Base-by-base conservation (phyloP, 805 yeast genomes). In the Suhomyces sp. region DNA sequence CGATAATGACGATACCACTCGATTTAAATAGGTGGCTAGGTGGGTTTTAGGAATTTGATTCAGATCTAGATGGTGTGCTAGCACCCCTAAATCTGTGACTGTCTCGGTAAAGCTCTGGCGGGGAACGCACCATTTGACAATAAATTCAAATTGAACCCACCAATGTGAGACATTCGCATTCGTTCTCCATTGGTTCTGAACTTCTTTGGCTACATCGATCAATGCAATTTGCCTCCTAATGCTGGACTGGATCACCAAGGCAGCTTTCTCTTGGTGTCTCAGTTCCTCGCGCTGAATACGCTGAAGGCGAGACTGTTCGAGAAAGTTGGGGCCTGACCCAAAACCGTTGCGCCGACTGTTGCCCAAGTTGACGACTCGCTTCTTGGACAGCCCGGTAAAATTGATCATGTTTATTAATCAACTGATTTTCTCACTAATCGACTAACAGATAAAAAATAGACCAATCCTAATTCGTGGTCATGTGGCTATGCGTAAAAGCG, bases 321-420 rank as follows among this genome's bases (percentile, higher is more conserved):
- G 68, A 47, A 78, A 73, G 58, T 78, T 65, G 51, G 43, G 47
- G 29, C 72, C 59, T 53, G 75, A 67, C 15, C 48, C 48, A 3
- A 19, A 12, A 13, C 17, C 27, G 12, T 21, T 33, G 65, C 77
- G 61, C 54, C 66, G 55, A 58, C 76, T 56, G 64, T 86, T 71
- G 61, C 93, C 79, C 58, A 82, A 76, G 72, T 93, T 87, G 55
- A 87, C 81, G 49, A 79, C 80, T 35, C 87, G 72, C 49, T 83
- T 73, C 55, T 82, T 78, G 17, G 83, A 73, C 57, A 82, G 84
- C 4, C 96, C 96, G 9, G 83, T 79, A 70, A 88, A 89, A 70
- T 85, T 83, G 40, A 75, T 50, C 79, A 75, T 75, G 31, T 24
- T 15, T 17, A 31, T 7, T 4, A 27, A 13, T 24, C n/a, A n/a